Base-by-base conservation (phyloP, 1,284 basidiomycete species). In the Ceratobasidium sp. region DNA sequence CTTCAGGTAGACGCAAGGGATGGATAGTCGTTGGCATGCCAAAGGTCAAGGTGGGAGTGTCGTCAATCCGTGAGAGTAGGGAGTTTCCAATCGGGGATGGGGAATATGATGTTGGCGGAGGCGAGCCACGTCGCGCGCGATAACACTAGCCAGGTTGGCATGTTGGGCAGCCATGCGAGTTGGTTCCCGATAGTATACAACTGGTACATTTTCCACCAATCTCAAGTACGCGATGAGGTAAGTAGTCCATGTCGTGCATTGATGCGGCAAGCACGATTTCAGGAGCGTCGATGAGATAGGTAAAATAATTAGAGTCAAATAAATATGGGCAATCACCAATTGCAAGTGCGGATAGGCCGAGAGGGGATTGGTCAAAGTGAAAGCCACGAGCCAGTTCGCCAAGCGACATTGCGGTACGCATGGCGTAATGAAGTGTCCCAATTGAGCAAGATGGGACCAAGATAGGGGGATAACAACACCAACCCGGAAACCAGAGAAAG, bases 41-140 rank as follows among this genome's bases (percentile, higher is more conserved):
- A 78, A 98, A 96, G 6, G 91, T 92, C 80, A 98, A 96, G 73
- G 95, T 96, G 0, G 96, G 98, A 42, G 94, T 94, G 29, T 92
- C 93, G 32, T 22, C 20, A 40, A 53, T 42, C 27, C 22, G 38
- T 15, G 25, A 13, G 60, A 13, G 34, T 67, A 67, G 1, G 62
- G 62, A 17, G 17, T 20, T 67, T 67, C 54, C 6, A 50, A 54
- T 7, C 62, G 62, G 0, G 62, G 62, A 34, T 62, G 58, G 2
- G 58, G 47, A 29, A 47, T 62, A 12, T 40, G 45, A 42, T 45
- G 58, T n/a, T 45, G 58, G 6, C 47, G 45, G n/a, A 25, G 20
- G 34, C 20, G 54, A 20, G 20, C 34, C 32, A 22, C 54, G 54
- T 17, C 10, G 35, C 3, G 32, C 13, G 17, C 38, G 38, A 40